Evolutionary conservation across 371 early-diverging fungal species (phyloP), one percentile per base, ranked within the genome.

Genomic region (Mucor velutinosus): DNA sequence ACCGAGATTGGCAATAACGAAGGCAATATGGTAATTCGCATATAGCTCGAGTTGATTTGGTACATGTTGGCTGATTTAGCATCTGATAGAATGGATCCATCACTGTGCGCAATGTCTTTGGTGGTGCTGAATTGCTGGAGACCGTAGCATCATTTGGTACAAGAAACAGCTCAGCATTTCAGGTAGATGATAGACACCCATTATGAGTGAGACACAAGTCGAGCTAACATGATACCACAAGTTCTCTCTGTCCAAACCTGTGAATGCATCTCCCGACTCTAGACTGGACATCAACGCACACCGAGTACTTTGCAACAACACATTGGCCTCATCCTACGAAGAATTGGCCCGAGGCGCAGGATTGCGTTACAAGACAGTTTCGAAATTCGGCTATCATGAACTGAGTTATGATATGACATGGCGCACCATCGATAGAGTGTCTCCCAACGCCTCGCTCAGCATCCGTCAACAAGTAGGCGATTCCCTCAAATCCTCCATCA

Each of bases 381-480:
- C 86, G 37, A 67, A 71, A 21, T 72, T 83, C 32, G 90, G 90
- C 30, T 86, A 86, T 62, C 94, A 95, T 70, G 92, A 94, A 66
- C 57, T 95, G 30, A 77, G 78, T 29, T 92, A 92, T 71, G 82
- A 87, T 60, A 79, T 86, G 7, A 75, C 86, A 7, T 96, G 96
- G 96, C 88, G 97, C 59, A 86, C 93, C 12, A 78, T 95, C 32
- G 85, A 88, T 70, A 86, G 85, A 58, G 76, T 96, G 1, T 81
- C 92, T 1, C 75, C 85, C n/a, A 75, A 76, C 19, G 95, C 96
- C 1, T 94, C 95, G 3, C 80, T 92, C 64, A 90, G 94, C 70
- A 86, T 97, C 62, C 92, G 98, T 30, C 76, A 90, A 39, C 92
- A 95, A 67, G 96, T 92, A 17, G 97, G 97, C 0, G 92, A 97